Conservation (phyloP, 2,329 filamentous ascomycete species). For the Xylariomycetidae sp. region DNA sequence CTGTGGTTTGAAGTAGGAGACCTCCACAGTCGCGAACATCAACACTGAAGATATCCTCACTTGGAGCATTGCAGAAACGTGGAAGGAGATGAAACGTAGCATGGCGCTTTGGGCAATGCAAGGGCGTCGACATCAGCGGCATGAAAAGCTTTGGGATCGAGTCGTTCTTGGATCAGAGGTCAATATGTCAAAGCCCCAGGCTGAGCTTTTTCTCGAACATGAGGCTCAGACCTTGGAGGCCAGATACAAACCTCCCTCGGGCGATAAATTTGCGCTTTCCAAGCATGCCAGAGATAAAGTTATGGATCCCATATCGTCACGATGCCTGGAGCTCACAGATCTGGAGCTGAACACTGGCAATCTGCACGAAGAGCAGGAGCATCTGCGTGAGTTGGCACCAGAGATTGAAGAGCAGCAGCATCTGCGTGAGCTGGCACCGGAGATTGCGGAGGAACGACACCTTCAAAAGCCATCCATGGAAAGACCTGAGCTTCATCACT, state of each 20-base stretch:
- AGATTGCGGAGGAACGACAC: slow-evolving; percentile 5
- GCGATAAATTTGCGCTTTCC: slow-evolving; percentile 14
- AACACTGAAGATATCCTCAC: slow-evolving; percentile 49
- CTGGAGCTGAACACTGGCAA: slow-evolving; percentile 25
- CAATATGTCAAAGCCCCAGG: slow-evolving; percentile 21
- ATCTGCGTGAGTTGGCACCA: slow-evolving; percentile 59
- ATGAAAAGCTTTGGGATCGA: slow-evolving; percentile 31
- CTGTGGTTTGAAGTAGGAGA: slow-evolving; percentile 12
- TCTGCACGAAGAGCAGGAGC: slow-evolving; percentile 64
- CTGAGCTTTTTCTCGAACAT: slow-evolving; percentile 46
- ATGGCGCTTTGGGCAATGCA: slow-evolving; percentile 59
- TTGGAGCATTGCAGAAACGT: slow-evolving; percentile 58
- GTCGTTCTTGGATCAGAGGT: not conserved
- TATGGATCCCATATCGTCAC: slow-evolving; percentile 25
- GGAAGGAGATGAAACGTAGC: slow-evolving; percentile 39
- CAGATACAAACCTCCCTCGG: slow-evolving; percentile 41
- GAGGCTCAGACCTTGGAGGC: slow-evolving; percentile 48
- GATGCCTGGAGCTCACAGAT: slow-evolving; percentile 33
- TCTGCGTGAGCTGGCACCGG: not conserved
- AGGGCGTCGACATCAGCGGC: slow-evolving; percentile 45
- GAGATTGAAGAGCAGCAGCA: slow-evolving; percentile 56
- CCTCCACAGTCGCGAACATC: slow-evolving; percentile 25
- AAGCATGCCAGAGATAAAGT: slow-evolving; percentile 17
- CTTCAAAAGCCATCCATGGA: slow-evolving; percentile 37
- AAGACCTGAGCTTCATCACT: slow-evolving; percentile 37